These are phyloP conservation scores for Stachybotrys chartarum DNA, from an alignment of 2,329 filamentous ascomycete species.

Conservation along the genomic window DNA sequence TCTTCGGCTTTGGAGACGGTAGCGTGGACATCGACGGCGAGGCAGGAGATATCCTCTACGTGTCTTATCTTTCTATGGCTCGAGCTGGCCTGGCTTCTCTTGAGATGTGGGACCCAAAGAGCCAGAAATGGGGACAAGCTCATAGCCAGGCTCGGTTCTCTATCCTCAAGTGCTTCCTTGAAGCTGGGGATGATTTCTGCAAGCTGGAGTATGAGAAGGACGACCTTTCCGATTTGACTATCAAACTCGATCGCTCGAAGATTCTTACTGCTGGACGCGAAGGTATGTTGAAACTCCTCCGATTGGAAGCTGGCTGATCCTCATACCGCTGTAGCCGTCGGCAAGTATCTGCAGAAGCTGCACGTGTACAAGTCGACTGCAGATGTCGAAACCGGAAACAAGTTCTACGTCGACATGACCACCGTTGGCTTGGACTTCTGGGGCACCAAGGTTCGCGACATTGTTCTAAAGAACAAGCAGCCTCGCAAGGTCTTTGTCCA, in stretches of 20 bases:
- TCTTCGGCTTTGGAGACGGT: constrained; percentile 87
- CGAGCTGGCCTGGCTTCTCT: constrained; percentile 81
- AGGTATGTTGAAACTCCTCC: constrained; percentile 27
- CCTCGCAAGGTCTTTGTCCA: constrained; percentile 91
- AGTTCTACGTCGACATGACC: constrained; percentile 79
- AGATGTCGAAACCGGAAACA: constrained; percentile 68
- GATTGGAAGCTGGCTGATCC: not conserved
- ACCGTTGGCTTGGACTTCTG: constrained; percentile 76
- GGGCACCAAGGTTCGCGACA: constrained; percentile 69
- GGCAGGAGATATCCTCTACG: constrained; percentile 82
- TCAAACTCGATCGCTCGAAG: constrained; percentile 77
- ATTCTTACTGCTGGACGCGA: constrained; percentile 77
- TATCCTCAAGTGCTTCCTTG: constrained; percentile 77
- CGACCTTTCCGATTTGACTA: constrained; percentile 72
- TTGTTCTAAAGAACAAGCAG: constrained; percentile 70
- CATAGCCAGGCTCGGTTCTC: constrained; percentile 90
- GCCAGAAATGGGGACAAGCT: constrained; percentile 83
- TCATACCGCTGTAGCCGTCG: constrained; percentile 51
- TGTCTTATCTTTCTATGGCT: constrained; percentile 88
- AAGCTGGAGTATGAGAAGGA: constrained; percentile 66
- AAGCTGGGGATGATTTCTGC: constrained; percentile 82
- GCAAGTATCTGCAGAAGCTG: constrained; percentile 80
- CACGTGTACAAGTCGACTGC: constrained; percentile 91
- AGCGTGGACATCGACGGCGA: constrained; percentile 62
- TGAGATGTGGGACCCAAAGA: constrained; percentile 92